Percentiles rank a stretch among this genome's conserved stretches.
These are phyloP conservation scores for Termitomyces sp. DNA, from an alignment of 768 basidiomycete species.

Conservation along the genomic window DNA sequence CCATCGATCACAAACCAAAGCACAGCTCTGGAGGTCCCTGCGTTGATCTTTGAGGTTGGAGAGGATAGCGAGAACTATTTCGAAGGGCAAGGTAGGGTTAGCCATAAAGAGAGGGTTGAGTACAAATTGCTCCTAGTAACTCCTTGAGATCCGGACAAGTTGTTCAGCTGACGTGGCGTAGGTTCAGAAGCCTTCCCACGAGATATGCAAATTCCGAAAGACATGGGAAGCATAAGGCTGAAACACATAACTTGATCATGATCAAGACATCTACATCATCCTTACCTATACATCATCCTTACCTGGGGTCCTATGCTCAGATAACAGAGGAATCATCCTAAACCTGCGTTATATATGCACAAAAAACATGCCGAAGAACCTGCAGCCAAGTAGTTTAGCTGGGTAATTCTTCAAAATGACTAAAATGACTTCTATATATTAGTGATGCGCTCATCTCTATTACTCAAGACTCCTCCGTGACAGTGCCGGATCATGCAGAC, in stretches of 20 bases:
- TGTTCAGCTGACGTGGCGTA: background rate
- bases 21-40: slow-evolving; percentile 1
- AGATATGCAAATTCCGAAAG: background rate
- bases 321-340: background rate
- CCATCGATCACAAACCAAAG: slow-evolving; percentile 10
- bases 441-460: slow-evolving; percentile 6
- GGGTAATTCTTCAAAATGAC: slow-evolving; percentile 1
- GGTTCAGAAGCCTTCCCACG: background rate
- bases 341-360: background rate
- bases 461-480: background rate
- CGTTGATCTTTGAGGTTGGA: background rate
- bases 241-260: background rate
- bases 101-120: background rate
- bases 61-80: slow-evolving; percentile 4
- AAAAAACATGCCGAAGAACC: background rate
- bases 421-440: slow-evolving; percentile 10
- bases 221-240: background rate
- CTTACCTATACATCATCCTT: background rate
- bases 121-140: background rate
- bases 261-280: background rate
- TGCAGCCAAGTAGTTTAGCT: slow-evolving; percentile 4
- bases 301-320: background rate
- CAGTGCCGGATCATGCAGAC: slow-evolving; percentile 6
- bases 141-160: background rate
- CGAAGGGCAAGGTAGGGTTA: background rate